Base-by-base conservation (phyloP, 371 early-diverging fungal genomes). In the Capillidium heterosporum region DNA sequence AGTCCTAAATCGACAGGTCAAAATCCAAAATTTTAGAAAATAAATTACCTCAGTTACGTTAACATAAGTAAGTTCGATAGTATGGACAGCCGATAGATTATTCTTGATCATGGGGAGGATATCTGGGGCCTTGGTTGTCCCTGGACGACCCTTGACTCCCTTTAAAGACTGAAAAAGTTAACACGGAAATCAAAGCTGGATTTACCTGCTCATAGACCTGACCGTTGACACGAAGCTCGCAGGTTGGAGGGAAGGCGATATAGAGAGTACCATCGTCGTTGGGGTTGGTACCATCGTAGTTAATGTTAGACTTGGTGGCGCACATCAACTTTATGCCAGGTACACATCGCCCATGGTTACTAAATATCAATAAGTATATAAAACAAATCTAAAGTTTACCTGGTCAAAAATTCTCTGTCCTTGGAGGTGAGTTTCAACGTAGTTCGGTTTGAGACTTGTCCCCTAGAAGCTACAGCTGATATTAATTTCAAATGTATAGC, bases 271-370 rank as follows among this genome's bases (percentile, higher is more conserved):
- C 29, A 2, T 4, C 7, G 19, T 41, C 40, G 13, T 54, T 26
- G 27, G 3, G 23, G 23, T 35, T 54, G 3, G 23, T 7, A 8
- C 26, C 35, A 5, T 32, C 40, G 19, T 15, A 27, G 21, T 26
- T 23, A 19, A 54, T 47, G 13, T 50, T 29, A 27, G 17, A 27
- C 21, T 27, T 29, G 11, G 24, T 23, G 17, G 29, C 51, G 19
- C 51, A 50, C 8, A 50, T 27, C 4, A 50, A 29, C 51, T 50
- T 50, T 23, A 50, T 50, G 27, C 51, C 51, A 32, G 51, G 51
- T n/a, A 19, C 26, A 19, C 17, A 47, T 19, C 17, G n/a, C 26
- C 23, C 26, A 19, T 24, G 7, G 7, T 7, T 27, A 27, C 7
- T 10, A 10, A 17, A 19, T 47, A 47, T 7, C n/a, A 24, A 10